Evolutionary conservation across 1,139 yeast genomes (phyloP), one percentile per base, ranked within the genome.

Genomic region (Pneumocystis carinii): DNA sequence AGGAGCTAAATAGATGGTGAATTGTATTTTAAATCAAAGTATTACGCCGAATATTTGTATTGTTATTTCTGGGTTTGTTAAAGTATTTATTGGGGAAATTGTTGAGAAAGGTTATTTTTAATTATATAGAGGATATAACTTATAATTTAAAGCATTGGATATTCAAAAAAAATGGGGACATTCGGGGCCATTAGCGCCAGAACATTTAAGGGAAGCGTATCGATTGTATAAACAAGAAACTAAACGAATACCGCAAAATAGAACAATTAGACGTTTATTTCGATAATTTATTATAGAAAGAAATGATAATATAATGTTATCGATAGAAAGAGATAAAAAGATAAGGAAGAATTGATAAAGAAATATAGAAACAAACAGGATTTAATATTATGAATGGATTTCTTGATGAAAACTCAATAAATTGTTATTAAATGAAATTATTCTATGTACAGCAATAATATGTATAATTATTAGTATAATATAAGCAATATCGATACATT

Each of bases 201-300:
- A 87, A 68, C 95, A 90, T 71, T 79, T 90, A 57, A 76, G 95
- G 60, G 96, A 89, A 70, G 97, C 97, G 0, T 87, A 95, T 90
- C 76, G 95, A 67, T 72, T 87, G 62, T 85, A 83, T 69, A 81
- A 82, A 67, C 68, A 78, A 59, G 95, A 89, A 69, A 82, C 80
- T 63, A 84, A 86, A 17, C 77, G 81, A n/a, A 82, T 86, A 2
- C 82, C 85, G 12, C 64, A 62, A 41, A 62, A 39, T 10, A 55
- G 63, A 17, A 19, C 37, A 59, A 15, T 24, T 19, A 36, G 24
- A n/a, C 17, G 62, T 19, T 17, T 62, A 12, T 62, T 62, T 32
- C 55, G 65, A 35, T 63, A 32, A 32, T 32, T 4, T 32, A 7
- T 32, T 32, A 7, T 32, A 7, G 35, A 4, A 32, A 32, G 35